Percentiles rank a stretch among this genome's conserved stretches.
phyloP scores from a whole-genome alignment of 164 flowering plant genomes.

The Platanus orientalis region DNA sequence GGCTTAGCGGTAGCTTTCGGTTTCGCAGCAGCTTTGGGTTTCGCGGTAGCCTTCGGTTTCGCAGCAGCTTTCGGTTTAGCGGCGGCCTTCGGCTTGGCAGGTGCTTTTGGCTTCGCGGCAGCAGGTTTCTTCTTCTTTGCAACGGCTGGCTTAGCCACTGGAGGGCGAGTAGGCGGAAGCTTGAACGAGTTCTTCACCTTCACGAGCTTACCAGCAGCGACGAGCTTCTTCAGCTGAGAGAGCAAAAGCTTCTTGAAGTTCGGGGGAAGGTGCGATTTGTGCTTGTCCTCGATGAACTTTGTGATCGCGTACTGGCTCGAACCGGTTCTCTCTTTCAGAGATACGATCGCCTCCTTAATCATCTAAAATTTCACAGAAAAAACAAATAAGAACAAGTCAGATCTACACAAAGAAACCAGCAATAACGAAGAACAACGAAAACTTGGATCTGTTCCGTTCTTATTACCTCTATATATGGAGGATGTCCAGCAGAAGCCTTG shows the following conservation, averaged over 20 bases:
- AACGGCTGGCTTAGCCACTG: constrained; percentile 16
- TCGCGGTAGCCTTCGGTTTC: too few relatives aligned
- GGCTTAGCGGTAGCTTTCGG: too few relatives aligned
- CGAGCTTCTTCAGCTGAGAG: constrained; percentile 50
- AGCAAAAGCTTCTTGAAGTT: constrained; percentile 49
- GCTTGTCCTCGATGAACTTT: constrained; percentile 60
- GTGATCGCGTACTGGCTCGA: constrained; percentile 72
- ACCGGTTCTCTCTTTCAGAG: constrained; percentile 69
- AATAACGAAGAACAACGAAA: too few relatives aligned
- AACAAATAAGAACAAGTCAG: constrained; percentile 1
- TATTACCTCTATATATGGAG: constrained; percentile 48
- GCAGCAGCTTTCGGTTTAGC: constrained; percentile 17
- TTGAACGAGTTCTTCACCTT: constrained; percentile 63
- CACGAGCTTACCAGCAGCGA: constrained; percentile 47
- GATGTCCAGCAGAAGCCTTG: constrained; percentile 33
- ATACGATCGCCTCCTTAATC: constrained; percentile 51
- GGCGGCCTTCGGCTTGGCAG: constrained; percentile 33
- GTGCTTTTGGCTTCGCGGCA: constrained; percentile 20
- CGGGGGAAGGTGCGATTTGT: constrained; percentile 36
- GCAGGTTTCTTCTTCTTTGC: constrained; percentile 16
- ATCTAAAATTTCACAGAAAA: constrained; percentile 32
- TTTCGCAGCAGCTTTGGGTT: constrained; percentile 34
- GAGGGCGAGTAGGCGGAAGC: constrained; percentile 27
- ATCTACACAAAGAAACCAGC: neutral
- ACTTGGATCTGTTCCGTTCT: neutral